Evolutionary conservation across 2,329 filamentous ascomycete genomes (phyloP), one percentile per base, ranked within the genome.

Genomic region (Nothophaeocryptopus gaeumannii): DNA sequence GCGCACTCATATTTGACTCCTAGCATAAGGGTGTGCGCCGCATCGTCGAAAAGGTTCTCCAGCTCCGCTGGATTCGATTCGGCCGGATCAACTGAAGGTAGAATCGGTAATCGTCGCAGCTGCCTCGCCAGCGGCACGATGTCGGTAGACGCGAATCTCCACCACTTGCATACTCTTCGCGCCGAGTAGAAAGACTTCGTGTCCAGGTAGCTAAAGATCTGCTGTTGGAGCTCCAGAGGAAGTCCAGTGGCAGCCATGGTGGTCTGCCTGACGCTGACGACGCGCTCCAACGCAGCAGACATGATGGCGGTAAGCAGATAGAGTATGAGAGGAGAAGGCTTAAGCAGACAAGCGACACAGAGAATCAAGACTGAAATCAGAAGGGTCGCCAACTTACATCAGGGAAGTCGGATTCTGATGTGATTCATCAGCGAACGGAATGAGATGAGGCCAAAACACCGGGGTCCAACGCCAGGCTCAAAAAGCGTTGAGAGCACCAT

Each of bases 211-310:
- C 56, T 49, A 56, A 65, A 68, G 44, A 67, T 52, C 16, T 66
- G 65, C 53, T 67, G 66, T 43, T 66, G 66, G 31, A 68, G 53
- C 46, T 68, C 66, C 10, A 67, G 51, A 32, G 65, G 66, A 5
- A 68, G 56, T 40, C 54, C 50, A 9, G 61, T 62, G 5, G 61
- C 58, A 39, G 61, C 54, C 39, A 40, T 51, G 5, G 49, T 48
- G 12, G 54, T 54, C 46, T 59, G 56, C 20, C 40, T 39, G 10
- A 54, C 52, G 41, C 53, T 56, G 29, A 52, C 35, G 20, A 45
- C 43, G 41, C 54, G 56, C 32, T 59, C 45, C 34, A 59, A 40
- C 10, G 47, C 40, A 26, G 14, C 36, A 26, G 46, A 31, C 43
- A 54, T 53, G 34, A n/a, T 47, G 9, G n/a, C 34, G n/a, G 37